Percentiles rank a stretch among this genome's conserved stretches.
Evolutionary conservation across 192 early-diverging fungal genomes (phyloP).

Genomic region (Bifiguratus adelaidae): DNA sequence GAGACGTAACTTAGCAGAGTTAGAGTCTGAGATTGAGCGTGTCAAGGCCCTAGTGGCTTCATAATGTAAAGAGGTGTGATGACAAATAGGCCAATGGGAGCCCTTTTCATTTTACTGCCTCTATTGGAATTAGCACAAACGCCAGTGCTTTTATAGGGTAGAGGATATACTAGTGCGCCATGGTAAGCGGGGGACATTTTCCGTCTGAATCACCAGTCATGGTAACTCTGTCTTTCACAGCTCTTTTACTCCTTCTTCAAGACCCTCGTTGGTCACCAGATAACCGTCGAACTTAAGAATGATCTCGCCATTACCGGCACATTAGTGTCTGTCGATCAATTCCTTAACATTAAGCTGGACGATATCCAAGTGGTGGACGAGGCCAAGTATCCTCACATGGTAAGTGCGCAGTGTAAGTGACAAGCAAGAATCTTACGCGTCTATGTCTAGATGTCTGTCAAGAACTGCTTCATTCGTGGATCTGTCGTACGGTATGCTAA

Average conservation of each 20-base stretch:
- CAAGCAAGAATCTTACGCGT: not conserved
- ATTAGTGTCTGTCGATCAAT: slow-evolving; percentile 97
- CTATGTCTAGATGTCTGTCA: slow-evolving; percentile 68
- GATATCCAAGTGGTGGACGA: slow-evolving; percentile 79
- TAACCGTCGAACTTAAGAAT: slow-evolving; percentile 98
- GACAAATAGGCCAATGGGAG: no score
- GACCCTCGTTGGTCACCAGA: slow-evolving; percentile 89
- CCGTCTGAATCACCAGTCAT: no score
- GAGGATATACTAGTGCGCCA: no score
- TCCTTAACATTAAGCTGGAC: slow-evolving; percentile 97
- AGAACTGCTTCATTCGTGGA: slow-evolving; percentile 99
- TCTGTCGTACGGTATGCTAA: slow-evolving; percentile 97
- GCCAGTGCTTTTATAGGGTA: no score
- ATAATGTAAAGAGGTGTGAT: no score
- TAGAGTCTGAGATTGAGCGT: slow-evolving; percentile 49
- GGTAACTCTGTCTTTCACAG: slow-evolving; percentile 44
- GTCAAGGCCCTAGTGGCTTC: not conserved
- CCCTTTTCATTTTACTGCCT: no score
- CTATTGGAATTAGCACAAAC: no score
- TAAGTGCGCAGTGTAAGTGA: slow-evolving; percentile 17
- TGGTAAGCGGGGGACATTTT: no score
- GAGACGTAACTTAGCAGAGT: slow-evolving; percentile 47
- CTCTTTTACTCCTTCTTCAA: slow-evolving; percentile 99
- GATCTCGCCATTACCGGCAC: slow-evolving; percentile 88
- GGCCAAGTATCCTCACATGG: slow-evolving; percentile 94